Evolutionary conservation across 805 yeast genomes (phyloP).

Genomic region (Candida quercuum): DNA sequence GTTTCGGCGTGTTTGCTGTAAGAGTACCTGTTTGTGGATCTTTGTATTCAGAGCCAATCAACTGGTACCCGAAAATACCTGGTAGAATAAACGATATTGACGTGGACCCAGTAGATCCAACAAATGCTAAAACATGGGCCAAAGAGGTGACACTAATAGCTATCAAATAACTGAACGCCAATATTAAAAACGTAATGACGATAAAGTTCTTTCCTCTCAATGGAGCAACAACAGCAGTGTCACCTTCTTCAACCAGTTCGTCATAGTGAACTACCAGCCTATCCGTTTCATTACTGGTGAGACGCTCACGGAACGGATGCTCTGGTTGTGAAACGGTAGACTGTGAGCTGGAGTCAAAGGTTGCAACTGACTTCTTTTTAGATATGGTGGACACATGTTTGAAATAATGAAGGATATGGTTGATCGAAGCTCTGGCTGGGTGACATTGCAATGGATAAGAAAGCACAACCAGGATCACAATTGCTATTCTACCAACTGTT

Average conservation of each 20-base stretch:
- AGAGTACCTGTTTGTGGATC: slow-evolving; percentile 24
- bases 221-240: slow-evolving; percentile 18
- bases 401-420: slow-evolving; percentile 59
- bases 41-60: slow-evolving; percentile 46
- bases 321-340: slow-evolving; percentile 1
- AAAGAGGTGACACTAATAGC: slow-evolving; percentile 69
- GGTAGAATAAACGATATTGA: slow-evolving; percentile 88
- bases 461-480: slow-evolving; percentile 71
- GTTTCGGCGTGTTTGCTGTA: slow-evolving; percentile 25
- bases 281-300: slow-evolving; percentile 5
- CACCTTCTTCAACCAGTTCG: slow-evolving; percentile 28
- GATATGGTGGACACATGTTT: slow-evolving; percentile 22
- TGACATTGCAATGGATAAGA: slow-evolving; percentile 90
- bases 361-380: slow-evolving; percentile 17
- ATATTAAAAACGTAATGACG: slow-evolving; percentile 44
- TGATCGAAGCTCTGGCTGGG: slow-evolving; percentile 80
- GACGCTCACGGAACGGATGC: background rate
- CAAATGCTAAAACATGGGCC: slow-evolving; percentile 78
- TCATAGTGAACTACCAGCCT: slow-evolving; percentile 16
- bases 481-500: slow-evolving; percentile 74
- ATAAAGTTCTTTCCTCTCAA: slow-evolving; percentile 36
- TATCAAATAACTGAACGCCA: slow-evolving; percentile 51
- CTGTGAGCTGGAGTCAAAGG: background rate
- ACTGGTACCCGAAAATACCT: slow-evolving; percentile 75
- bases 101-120: slow-evolving; percentile 92